phyloP scores from a whole-genome alignment of 805 yeast genomes.

The Wickerhamiella azyma region DNA sequence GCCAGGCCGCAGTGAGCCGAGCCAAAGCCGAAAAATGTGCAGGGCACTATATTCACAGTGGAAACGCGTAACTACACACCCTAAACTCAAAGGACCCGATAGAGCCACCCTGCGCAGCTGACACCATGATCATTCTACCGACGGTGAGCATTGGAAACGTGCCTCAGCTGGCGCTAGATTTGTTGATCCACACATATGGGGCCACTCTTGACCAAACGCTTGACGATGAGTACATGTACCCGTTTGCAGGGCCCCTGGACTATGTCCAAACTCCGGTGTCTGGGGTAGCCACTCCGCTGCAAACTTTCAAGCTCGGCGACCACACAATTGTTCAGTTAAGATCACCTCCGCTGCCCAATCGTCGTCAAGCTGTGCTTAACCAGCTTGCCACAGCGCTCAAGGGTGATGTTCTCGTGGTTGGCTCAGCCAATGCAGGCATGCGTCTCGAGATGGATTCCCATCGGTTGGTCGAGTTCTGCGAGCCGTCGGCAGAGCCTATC shows the following conservation, averaged over 20 bases:
- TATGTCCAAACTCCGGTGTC: conserved; percentile 20
- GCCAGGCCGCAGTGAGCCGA: background rate
- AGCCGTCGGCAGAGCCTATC: background rate
- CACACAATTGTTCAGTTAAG: conserved; percentile 7
- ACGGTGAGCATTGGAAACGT: conserved; percentile 78
- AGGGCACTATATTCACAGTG: background rate
- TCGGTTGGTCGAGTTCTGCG: conserved; percentile 1
- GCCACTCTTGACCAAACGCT: conserved; percentile 41
- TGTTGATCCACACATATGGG: conserved; percentile 50
- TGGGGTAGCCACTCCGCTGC: conserved; percentile 48
- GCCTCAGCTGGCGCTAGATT: conserved; percentile 69
- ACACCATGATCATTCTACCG: conserved; percentile 41
- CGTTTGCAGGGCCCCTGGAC: conserved; percentile 75
- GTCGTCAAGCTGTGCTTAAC: conserved; percentile 35
- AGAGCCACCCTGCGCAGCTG: background rate
- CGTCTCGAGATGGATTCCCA: conserved; percentile 9
- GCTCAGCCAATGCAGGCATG: conserved; percentile 59
- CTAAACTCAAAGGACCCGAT: background rate
- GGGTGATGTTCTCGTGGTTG: conserved; percentile 39
- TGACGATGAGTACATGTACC: conserved; percentile 52
- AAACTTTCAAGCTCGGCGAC: conserved; percentile 29
- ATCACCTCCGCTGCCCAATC: conserved; percentile 21
- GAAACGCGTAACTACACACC: too few species aligned
- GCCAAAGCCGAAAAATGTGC: background rate
- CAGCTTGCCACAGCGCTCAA: conserved; percentile 29